Conservation (phyloP, 2,329 filamentous ascomycete genomes). For the Ramichloridium luteum region DNA sequence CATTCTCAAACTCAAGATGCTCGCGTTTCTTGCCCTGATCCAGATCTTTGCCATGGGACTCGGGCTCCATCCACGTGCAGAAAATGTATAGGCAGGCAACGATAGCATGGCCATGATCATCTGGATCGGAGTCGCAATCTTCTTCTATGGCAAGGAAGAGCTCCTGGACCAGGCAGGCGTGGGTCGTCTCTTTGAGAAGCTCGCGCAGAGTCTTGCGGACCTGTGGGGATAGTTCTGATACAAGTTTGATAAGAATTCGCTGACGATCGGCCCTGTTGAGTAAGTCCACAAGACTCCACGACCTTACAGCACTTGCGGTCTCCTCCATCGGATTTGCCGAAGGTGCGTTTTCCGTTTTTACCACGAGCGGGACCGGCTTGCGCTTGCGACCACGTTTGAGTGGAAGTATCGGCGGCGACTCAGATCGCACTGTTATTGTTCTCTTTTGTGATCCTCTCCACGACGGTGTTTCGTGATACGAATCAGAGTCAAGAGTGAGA, state of each 20-base stretch:
- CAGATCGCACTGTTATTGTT: not conserved
- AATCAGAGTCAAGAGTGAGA: no score
- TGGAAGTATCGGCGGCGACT: not conserved
- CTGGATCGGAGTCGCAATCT: not conserved
- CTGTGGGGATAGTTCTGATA: slow-evolving; percentile 20
- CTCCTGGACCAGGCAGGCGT: slow-evolving; percentile 2
- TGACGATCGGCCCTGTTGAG: slow-evolving; percentile 30
- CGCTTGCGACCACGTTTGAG: not conserved
- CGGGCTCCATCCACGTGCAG: not conserved
- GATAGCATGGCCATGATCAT: not conserved
- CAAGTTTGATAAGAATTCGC: slow-evolving; percentile 32
- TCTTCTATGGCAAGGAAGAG: slow-evolving; percentile 5
- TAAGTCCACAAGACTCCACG: slow-evolving; percentile 27
- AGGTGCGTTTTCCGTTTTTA: not conserved
- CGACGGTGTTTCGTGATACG: no score
- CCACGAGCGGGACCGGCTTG: not conserved
- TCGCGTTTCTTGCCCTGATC: no score
- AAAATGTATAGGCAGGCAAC: not conserved
- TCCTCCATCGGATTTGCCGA: slow-evolving; percentile 9
- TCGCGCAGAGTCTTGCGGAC: slow-evolving; percentile 8
- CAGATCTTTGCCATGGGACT: not conserved
- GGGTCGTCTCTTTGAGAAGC: slow-evolving; percentile 4
- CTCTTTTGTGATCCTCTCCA: no score
- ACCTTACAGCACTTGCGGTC: slow-evolving; percentile 17
- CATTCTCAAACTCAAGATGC: no score